Conservation (phyloP, 108 stramenopile species). For the Nannochloropsis oceanica region DNA sequence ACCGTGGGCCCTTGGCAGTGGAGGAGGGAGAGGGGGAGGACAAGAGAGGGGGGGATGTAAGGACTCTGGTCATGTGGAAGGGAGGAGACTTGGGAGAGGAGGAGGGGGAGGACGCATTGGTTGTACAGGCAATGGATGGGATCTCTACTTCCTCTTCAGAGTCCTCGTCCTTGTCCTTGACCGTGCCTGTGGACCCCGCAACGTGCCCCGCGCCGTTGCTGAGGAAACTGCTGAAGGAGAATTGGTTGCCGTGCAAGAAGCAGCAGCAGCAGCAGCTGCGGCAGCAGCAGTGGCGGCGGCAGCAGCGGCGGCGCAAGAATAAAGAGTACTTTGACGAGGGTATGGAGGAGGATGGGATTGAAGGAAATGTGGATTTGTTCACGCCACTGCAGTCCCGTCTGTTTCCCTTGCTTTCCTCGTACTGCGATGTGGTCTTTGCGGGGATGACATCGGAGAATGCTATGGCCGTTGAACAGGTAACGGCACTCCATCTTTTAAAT, state of each 20-base stretch:
- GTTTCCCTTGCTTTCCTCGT: conserved; percentile 6
- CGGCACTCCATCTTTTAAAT: conserved; percentile 20
- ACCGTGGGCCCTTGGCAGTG: neutral
- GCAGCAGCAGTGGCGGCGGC: neutral
- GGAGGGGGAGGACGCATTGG: neutral
- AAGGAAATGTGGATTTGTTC: neutral
- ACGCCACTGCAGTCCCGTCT: conserved; percentile 7
- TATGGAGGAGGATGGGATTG: neutral
- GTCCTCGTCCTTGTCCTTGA: neutral
- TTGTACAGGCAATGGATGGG: neutral
- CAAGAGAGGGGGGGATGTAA: neutral
- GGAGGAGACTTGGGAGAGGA: neutral
- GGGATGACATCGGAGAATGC: conserved; percentile 9
- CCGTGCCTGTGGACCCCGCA: neutral
- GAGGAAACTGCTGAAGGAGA: neutral
- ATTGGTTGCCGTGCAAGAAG: neutral
- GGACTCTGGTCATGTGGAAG: neutral
- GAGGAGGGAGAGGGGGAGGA: neutral
- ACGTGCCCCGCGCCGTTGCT: neutral
- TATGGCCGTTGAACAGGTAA: neutral
- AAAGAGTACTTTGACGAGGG: neutral
- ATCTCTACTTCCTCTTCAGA: neutral
- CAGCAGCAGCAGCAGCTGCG: neutral
- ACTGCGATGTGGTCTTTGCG: conserved; percentile 15
- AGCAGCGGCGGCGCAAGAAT: neutral